These are phyloP conservation scores for Bryum argenteum DNA, from an alignment of 225 moss, liverwort and hornwort species.

Conservation along the genomic window DNA sequence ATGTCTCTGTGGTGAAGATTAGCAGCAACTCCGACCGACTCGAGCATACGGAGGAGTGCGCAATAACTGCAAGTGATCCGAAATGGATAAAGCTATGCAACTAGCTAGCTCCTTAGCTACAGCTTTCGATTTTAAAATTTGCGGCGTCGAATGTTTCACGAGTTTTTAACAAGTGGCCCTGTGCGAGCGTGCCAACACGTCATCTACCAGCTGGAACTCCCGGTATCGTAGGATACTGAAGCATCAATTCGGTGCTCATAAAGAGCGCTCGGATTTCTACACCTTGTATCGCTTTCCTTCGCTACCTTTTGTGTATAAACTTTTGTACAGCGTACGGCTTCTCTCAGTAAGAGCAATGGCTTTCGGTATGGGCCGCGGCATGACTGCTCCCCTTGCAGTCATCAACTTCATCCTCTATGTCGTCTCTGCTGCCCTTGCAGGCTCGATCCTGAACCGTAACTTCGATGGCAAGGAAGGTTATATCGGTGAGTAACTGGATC, in stretches of 20 bases:
- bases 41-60: not conserved
- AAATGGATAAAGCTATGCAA: not conserved
- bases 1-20: not conserved
- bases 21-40: not conserved
- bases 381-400: slow-evolving; percentile 36
- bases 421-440: slow-evolving; percentile 33
- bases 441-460: slow-evolving; percentile 40
- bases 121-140: not conserved
- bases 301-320: not conserved
- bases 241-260: slow-evolving; percentile 1
- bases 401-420: slow-evolving; percentile 34
- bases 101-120: not conserved
- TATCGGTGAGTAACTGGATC: slow-evolving; percentile 28
- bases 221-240: slow-evolving; percentile 6
- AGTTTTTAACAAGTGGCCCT: not conserved
- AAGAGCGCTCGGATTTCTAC: not conserved
- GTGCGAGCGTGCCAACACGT: slow-evolving; percentile 3
- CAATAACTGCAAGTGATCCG: not conserved
- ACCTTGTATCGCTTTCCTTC: not conserved
- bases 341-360: slow-evolving; percentile 15
- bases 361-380: slow-evolving; percentile 21
- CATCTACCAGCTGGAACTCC: slow-evolving; percentile 15
- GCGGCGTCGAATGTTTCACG: slow-evolving; percentile 14
- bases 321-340: not conserved
- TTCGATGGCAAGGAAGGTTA: slow-evolving; percentile 26